Evolutionary conservation across 2,329 filamentous ascomycete species (phyloP).

Genomic region (Hypocrella siamensis): DNA sequence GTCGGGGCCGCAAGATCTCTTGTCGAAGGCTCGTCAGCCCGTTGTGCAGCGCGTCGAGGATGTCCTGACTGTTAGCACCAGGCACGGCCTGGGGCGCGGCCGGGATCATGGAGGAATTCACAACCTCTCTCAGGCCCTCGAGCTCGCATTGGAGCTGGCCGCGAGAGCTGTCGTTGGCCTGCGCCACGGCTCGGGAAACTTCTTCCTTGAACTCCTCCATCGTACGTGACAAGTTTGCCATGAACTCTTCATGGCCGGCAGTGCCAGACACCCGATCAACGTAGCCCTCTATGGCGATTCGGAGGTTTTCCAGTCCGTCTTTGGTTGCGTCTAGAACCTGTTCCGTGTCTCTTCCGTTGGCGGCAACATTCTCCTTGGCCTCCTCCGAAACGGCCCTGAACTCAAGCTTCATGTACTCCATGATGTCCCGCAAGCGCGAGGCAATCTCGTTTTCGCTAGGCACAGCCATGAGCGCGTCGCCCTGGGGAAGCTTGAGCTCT

Average conservation of each 20-base stretch:
- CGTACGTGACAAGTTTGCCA: slow-evolving; percentile 49
- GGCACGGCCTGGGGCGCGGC: slow-evolving; percentile 27
- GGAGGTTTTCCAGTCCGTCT: slow-evolving; percentile 70
- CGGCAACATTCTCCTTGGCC: slow-evolving; percentile 63
- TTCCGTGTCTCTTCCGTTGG: slow-evolving; percentile 69
- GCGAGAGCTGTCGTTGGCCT: slow-evolving; percentile 27
- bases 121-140: slow-evolving; percentile 62
- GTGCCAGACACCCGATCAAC: slow-evolving; percentile 57
- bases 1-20: slow-evolving; percentile 52
- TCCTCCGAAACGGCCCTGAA: slow-evolving; percentile 45
- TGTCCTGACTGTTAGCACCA: slow-evolving; percentile 37
- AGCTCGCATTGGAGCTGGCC: slow-evolving; percentile 70
- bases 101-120: slow-evolving; percentile 54
- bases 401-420: slow-evolving; percentile 41
- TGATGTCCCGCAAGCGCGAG: slow-evolving; percentile 47
- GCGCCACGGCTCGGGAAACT: slow-evolving; percentile 43
- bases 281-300: slow-evolving; percentile 66
- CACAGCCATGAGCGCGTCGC: slow-evolving; percentile 23
- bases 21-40: slow-evolving; percentile 61
- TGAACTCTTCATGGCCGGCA: slow-evolving; percentile 61
- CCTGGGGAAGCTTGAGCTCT: slow-evolving; percentile 28
- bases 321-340: slow-evolving; percentile 79
- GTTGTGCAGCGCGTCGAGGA: slow-evolving; percentile 53
- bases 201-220: slow-evolving; percentile 54
- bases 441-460: slow-evolving; percentile 33